These are phyloP conservation scores for Jackrogersella multiformis DNA, from an alignment of 495 filamentous ascomycete genomes.

Conservation along the genomic window DNA sequence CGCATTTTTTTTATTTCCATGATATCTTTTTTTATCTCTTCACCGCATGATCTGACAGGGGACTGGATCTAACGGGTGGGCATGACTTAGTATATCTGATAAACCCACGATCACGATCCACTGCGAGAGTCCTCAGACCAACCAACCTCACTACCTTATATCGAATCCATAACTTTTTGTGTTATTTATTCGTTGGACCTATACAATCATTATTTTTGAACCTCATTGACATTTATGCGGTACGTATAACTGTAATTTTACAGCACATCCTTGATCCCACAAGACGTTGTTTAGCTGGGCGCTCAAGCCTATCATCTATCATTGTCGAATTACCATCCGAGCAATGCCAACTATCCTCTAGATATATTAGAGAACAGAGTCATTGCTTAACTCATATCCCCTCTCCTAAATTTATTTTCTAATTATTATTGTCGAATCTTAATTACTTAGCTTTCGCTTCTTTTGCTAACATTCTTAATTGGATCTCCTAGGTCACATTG, in stretches of 20 bases:
- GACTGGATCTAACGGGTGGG: constrained; percentile 33
- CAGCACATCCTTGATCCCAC: background rate
- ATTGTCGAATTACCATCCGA: background rate
- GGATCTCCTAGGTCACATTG: constrained; percentile 28
- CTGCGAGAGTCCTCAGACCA: constrained; percentile 19
- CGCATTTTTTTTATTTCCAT: constrained; percentile 1
- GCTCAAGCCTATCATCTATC: constrained; percentile 1
- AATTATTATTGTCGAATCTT: background rate
- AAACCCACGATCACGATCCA: constrained; percentile 25
- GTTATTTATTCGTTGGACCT: constrained; percentile 10
- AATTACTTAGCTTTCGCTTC: background rate
- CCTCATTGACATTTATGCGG: constrained; percentile 37
- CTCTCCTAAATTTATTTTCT: background rate
- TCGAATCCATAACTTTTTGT: background rate
- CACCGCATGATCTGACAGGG: constrained; percentile 41
- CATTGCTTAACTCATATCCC: background rate
- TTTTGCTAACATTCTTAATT: constrained; percentile 16
- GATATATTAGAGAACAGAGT: background rate
- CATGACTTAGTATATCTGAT: constrained; percentile 35
- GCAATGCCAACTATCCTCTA: background rate
- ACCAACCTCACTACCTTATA: background rate
- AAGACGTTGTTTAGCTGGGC: constrained; percentile 7
- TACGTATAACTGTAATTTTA: constrained; percentile 26
- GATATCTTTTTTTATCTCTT: constrained; percentile 43
- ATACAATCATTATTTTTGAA: constrained; percentile 10